Evolutionary conservation across 257 asterid genomes (phyloP), one percentile per base, ranked within the genome.

Genomic region (Gardenia jasminoides): DNA sequence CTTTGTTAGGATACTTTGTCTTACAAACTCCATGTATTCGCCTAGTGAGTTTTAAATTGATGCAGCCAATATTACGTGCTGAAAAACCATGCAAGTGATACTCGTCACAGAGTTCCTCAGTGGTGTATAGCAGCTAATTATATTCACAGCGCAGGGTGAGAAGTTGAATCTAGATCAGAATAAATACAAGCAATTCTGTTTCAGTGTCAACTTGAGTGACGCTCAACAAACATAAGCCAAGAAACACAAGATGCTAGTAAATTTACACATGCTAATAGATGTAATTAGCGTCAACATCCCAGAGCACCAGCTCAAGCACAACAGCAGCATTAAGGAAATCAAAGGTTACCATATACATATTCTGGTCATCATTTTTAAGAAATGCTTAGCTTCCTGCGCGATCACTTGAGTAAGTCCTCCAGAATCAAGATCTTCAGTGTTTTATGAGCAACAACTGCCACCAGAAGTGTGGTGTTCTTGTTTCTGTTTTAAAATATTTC

Each of bases 401-500:
- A 50, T 24, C n/a, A 30, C 73, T 75, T 59, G 44, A n/a, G 70
- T 20, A 41, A 3, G 65, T 30, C 10, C 31, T 36, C 46, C 72
- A 78, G 39, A 22, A 3, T 28, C 12, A 11, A 59, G 78, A 74
- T 68, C 30, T 3, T 54, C 78, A 62, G 75, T 41, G n/a, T 31
- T 84, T 85, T 89, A 92, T 9, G 86, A 87, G 91, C 98, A 94
- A 75, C 98, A 94, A 77, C 89, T 85, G 52, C 92, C 78, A 17
- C 73, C 47, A 20, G 93, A 86, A 13, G 89, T 52, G 75, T 83
- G 92, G 19, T 90, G 80, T 77, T 91, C 97, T 85, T 88, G 97
- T 82, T 90, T 88, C 85, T 90, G 97, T 85, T 89, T 91, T 61
- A 94, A 83, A 83, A 90, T 92, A 84, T 88, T 93, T 80, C 96